Base-by-base conservation (phyloP, 345 rosid species). In the Cardamine chenopodiifolia region DNA sequence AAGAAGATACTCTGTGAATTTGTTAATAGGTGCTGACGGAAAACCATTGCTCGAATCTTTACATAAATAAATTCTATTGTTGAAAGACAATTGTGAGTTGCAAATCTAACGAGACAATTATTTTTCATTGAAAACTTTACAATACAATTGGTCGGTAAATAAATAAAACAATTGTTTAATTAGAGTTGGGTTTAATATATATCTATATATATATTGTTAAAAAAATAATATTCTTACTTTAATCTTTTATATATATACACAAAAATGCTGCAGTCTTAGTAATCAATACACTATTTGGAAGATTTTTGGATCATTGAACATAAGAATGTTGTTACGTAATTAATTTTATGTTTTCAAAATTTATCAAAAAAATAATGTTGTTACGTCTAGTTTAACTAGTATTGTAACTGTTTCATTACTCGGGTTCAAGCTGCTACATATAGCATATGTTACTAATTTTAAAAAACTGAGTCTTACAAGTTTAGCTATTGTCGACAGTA, bases 1-100 rank as follows among this genome's bases (percentile, higher is more conserved):
- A 71, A 48, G 60, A 71, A 34, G 28, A 40, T 42, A 66, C 25
- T 57, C 32, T 47, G 25, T 32, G 49, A 34, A n/a, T 59, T 34
- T 47, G 13, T 59, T 68, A 17, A 14, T 32, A 20, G 59, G 40
- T 69, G n/a, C 22, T 69, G 60, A 28, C 31, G 10, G 34, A 42
- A 56, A 56, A 31, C 17, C 20, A 44, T 12, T 52, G 15, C 31
- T 23, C 31, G 31, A 25, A 52, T 53, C 31, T 25, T 14, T 53
- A 53, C 32, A 5, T 53, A 25, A 53, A 53, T 10, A 8, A 13
- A 2, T 25, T 53, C 0, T 2, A 53, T 14, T 6, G 58, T 53
- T 53, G 10, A 25, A 13, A 6, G 18, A 29, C 17, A 25, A 13
- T 13, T 25, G 32, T 53, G 18, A 54, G 34, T 54, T 26, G 19